Conservation (phyloP, 2,329 filamentous ascomycete species). For the Aspergillus latus region DNA sequence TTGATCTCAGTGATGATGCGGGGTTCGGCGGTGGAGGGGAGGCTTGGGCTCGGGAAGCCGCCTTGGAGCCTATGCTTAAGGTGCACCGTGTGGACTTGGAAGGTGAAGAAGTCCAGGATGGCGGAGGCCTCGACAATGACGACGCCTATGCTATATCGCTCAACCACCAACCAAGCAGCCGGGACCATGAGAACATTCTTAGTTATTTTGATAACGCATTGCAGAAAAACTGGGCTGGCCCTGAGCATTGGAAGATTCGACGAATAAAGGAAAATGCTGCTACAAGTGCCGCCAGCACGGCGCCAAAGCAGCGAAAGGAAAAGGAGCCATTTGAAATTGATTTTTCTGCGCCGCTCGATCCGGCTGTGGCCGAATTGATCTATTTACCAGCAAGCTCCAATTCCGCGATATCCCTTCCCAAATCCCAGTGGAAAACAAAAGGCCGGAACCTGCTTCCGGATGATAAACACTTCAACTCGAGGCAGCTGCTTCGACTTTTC, state of each 20-base stretch:
- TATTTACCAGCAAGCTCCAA: constrained; percentile 81
- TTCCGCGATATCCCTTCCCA: constrained; percentile 78
- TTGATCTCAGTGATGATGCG: constrained; percentile 67
- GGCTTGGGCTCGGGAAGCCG: constrained; percentile 89
- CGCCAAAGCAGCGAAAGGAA: constrained; percentile 73
- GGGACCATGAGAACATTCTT: constrained; percentile 87
- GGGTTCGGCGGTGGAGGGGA: constrained; percentile 96
- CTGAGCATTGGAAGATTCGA: constrained; percentile 97
- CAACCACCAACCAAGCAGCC: constrained; percentile 66
- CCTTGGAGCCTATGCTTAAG: constrained; percentile 79
- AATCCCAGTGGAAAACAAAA: constrained; percentile 94
- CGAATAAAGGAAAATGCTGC: constrained; percentile 79
- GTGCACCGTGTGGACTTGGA: constrained; percentile 61
- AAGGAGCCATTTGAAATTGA: constrained; percentile 96
- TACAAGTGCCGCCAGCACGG: constrained; percentile 43
- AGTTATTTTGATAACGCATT: constrained; percentile 96
- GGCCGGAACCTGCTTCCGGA: constrained; percentile 90
- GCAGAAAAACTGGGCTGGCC: constrained; percentile 95
- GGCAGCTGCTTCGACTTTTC: constrained; percentile 84
- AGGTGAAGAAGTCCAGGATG: constrained; percentile 53
- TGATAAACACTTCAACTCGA: constrained; percentile 97
- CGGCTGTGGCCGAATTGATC: constrained; percentile 69
- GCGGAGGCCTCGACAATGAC: constrained; percentile 61
- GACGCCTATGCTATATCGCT: constrained; percentile 79
- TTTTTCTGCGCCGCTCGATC: constrained; percentile 73